phyloP scores from a whole-genome alignment of 371 early-diverging fungal species.

The Mucor lusitanicus region DNA sequence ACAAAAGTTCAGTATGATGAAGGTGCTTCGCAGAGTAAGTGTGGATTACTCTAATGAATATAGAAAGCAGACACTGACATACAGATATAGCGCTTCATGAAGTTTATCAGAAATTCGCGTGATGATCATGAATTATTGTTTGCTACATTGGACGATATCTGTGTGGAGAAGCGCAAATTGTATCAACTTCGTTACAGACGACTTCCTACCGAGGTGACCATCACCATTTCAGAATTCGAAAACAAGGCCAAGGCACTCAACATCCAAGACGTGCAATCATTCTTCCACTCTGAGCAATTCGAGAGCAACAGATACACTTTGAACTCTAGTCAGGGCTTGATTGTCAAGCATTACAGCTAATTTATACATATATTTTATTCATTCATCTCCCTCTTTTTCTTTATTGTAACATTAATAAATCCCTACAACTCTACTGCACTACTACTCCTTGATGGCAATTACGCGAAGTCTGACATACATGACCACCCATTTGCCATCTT shows the following conservation, averaged over 20 bases:
- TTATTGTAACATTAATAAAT: not conserved
- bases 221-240: slow-evolving; percentile 68
- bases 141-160: slow-evolving; percentile 73
- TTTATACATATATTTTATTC: slow-evolving; percentile 4
- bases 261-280: slow-evolving; percentile 66
- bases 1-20: slow-evolving; percentile 96
- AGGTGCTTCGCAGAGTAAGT: slow-evolving; percentile 67
- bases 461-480: slow-evolving; percentile 63
- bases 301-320: slow-evolving; percentile 41
- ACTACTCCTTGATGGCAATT: slow-evolving; percentile 29
- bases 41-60: not conserved
- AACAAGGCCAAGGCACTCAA: slow-evolving; percentile 45
- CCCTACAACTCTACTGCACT: not conserved
- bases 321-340: slow-evolving; percentile 23
- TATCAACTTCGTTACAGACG: slow-evolving; percentile 60
- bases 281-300: slow-evolving; percentile 55
- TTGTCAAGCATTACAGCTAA: slow-evolving; percentile 19
- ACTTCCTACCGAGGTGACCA: slow-evolving; percentile 60
- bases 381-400: not conserved
- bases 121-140: slow-evolving; percentile 84
- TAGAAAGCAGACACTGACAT: too few species aligned
- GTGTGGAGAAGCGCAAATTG: slow-evolving; percentile 76
- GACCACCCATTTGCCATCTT: slow-evolving; percentile 59
- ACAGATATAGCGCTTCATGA: slow-evolving; percentile 69
- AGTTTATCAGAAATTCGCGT: slow-evolving; percentile 76